phyloP scores from a whole-genome alignment of 306 rosid genomes.

The Prunus mira region DNA sequence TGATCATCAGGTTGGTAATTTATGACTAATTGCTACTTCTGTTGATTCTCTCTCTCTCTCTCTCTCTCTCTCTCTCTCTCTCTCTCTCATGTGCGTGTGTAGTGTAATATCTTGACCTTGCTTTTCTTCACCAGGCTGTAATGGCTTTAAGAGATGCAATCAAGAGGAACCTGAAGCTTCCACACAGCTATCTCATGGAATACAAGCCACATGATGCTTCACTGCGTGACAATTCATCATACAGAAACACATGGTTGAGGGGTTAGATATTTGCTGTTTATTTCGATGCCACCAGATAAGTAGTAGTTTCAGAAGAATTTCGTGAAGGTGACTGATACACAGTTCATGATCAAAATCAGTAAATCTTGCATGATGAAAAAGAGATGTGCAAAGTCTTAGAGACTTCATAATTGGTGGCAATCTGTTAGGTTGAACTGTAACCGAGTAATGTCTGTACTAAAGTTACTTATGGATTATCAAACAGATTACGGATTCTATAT shows the following conservation, averaged over 20 bases:
- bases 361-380: slow-evolving; percentile 1
- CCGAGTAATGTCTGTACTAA: background rate
- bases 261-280: slow-evolving; percentile 41
- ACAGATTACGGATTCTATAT: background rate
- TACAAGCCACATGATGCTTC: slow-evolving; percentile 94
- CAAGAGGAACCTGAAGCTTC: slow-evolving; percentile 88
- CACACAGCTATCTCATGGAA: slow-evolving; percentile 87
- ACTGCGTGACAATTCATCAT: slow-evolving; percentile 86
- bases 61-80: background rate
- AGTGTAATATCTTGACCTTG: background rate
- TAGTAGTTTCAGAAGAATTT: background rate
- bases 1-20: slow-evolving; percentile 69
- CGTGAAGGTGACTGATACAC: background rate
- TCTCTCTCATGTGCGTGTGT: background rate
- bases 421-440: background rate
- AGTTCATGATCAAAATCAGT: background rate
- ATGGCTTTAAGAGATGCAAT: slow-evolving; percentile 87
- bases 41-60: background rate
- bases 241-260: slow-evolving; percentile 95
- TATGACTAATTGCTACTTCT: background rate
- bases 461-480: background rate
- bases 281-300: background rate
- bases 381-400: background rate
- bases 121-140: slow-evolving; percentile 55
- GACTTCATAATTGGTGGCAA: background rate